These are phyloP conservation scores for Phlebiopsis gigantea DNA, from an alignment of 768 basidiomycete genomes.

Conservation along the genomic window DNA sequence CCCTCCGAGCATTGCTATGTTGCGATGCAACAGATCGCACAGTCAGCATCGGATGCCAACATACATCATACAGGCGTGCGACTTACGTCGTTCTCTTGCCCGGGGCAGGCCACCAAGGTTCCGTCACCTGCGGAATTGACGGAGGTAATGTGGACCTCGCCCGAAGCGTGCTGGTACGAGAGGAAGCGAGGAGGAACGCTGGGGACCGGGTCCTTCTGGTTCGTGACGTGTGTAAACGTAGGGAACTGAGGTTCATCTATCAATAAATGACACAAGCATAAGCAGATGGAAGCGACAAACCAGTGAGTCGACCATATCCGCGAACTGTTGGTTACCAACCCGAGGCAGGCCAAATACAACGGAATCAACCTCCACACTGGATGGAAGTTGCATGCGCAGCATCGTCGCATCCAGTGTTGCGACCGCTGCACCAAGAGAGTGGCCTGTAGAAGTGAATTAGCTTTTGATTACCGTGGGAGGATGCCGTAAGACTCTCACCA, in stretches of 20 bases:
- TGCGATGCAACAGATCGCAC: background rate
- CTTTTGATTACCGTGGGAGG: background rate
- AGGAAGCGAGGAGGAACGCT: conserved; percentile 30
- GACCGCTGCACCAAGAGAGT: conserved; percentile 28
- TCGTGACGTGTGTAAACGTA: conserved; percentile 48
- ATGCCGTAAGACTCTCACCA: background rate
- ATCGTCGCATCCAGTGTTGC: conserved; percentile 27
- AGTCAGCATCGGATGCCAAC: too few species aligned
- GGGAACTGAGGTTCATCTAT: conserved; percentile 13
- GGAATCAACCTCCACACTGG: conserved; percentile 18
- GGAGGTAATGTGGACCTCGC: conserved; percentile 30
- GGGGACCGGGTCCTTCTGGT: conserved; percentile 39
- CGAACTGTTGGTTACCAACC: conserved; percentile 28
- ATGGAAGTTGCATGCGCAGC: conserved; percentile 24
- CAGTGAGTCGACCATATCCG: conserved; percentile 22
- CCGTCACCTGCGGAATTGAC: conserved; percentile 16
- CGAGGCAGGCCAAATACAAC: conserved; percentile 28
- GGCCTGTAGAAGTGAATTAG: conserved; percentile 14
- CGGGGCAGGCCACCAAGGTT: conserved; percentile 22
- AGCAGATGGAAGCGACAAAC: conserved; percentile 9
- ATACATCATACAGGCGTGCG: background rate
- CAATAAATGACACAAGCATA: background rate
- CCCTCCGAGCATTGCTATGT: conserved; percentile 22
- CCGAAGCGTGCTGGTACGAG: conserved; percentile 40
- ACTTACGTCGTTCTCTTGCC: conserved; percentile 25